Conservation (phyloP, 2,329 filamentous ascomycete genomes). For the Colletotrichum eremochloae region DNA sequence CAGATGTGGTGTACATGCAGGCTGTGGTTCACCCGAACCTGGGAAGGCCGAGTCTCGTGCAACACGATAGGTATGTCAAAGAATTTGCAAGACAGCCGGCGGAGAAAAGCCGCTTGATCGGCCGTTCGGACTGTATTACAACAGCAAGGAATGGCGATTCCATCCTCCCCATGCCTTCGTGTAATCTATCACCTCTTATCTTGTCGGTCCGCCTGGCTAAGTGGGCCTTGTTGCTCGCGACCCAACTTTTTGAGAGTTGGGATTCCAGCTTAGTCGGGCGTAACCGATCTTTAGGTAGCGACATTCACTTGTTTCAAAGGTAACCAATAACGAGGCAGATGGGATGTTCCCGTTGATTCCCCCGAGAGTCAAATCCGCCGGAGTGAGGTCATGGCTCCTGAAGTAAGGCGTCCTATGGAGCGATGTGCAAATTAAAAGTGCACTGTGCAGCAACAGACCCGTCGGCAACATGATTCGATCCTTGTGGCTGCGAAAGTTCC, state of each 20-base stretch:
- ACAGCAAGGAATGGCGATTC: not conserved
- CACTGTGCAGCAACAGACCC: slow-evolving; percentile 4
- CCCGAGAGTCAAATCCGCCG: not conserved
- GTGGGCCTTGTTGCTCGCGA: not conserved
- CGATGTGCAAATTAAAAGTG: not conserved
- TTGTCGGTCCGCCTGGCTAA: not conserved
- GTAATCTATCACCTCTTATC: not conserved
- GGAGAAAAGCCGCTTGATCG: not conserved
- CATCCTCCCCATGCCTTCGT: not conserved
- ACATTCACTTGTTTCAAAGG: not conserved
- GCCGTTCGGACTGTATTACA: not conserved
- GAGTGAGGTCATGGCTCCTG: not conserved
- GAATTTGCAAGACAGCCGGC: not conserved
- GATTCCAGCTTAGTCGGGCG: not conserved
- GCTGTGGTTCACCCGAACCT: not conserved
- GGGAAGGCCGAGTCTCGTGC: too few species aligned
- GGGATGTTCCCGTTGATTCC: not conserved
- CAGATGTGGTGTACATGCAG: not conserved
- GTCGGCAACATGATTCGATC: not conserved
- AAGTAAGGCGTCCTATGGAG: not conserved
- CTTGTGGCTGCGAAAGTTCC: not conserved
- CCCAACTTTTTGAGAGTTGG: too few species aligned
- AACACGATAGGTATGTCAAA: too few species aligned
- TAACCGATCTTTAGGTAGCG: not conserved
- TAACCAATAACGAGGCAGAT: not conserved